Evolutionary conservation across 768 basidiomycete species (phyloP).

Genomic region (Termitomyces sp.): DNA sequence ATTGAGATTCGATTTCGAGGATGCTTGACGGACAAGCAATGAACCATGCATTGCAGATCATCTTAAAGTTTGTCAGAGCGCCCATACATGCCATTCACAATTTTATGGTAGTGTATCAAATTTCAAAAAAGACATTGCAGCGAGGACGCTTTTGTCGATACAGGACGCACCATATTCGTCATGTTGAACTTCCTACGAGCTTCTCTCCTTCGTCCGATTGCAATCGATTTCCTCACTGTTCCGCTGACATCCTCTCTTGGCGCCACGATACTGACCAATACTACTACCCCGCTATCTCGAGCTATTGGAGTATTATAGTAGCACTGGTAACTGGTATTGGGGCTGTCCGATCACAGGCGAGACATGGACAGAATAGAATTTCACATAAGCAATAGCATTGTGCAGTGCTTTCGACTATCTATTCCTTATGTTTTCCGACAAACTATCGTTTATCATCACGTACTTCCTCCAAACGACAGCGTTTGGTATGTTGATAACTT

Average conservation of each 20-base stretch:
- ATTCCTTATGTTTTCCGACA: neutral
- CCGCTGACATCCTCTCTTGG: neutral
- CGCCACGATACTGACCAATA: neutral
- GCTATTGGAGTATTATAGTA: neutral
- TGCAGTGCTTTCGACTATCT: neutral
- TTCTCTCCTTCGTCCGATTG: neutral
- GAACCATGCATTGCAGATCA: too few relatives aligned
- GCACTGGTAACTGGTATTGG: neutral
- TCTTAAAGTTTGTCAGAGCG: too few relatives aligned
- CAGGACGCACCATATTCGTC: too few relatives aligned
- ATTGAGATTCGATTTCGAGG: too few relatives aligned
- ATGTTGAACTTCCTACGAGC: too few relatives aligned
- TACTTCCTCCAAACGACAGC: constrained; percentile 5
- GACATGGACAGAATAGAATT: neutral
- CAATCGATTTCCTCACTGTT: too few relatives aligned
- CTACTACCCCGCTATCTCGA: neutral
- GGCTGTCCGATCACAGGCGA: constrained; percentile 1
- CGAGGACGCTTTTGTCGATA: too few relatives aligned
- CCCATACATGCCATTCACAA: too few relatives aligned
- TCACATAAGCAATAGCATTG: neutral
- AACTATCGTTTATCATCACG: neutral
- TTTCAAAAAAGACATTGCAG: too few relatives aligned
- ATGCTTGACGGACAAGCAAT: too few relatives aligned
- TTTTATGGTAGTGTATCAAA: too few relatives aligned
- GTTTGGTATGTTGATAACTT: neutral